Base-by-base conservation (phyloP, 148 eudicot genomes). In the Amaranthus palmeri region DNA sequence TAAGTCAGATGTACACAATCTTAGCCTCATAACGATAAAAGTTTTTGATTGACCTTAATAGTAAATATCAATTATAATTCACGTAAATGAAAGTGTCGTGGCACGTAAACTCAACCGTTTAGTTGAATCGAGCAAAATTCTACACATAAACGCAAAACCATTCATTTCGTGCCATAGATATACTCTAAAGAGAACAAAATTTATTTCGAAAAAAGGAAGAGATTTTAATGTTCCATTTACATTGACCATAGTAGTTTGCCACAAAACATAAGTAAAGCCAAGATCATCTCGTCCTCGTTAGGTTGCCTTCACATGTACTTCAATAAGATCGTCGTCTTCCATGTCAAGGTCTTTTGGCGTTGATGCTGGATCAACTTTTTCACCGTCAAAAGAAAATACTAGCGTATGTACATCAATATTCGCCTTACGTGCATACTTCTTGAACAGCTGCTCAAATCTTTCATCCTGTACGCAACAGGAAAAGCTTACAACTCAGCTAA, bases 321-420 rank as follows among this genome's bases (percentile, higher is more conserved):
- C 98, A 67, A 93, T 81, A n/a, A 83, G 83, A 85, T 93, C 98
- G 8, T 89, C 85, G 3, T 93, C 98, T 72, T 93, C 98, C 96
- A 93, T 88, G 52, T 72, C 98, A 58, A 93, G 92, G 72, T 80
- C 68, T 10, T 62, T 70, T 45, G 98, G 98, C 4, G 96, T 90
- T 67, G 85, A 74, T 15, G 80, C 57, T n/a, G 93, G 89, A 67
- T 76, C 67, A 11, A 93, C 71, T 87, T 87, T 93, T 53, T 93
- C 96, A 9, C 98, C 98, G 60, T 93, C 98, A 55, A 93, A 93
- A 80, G 71, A 67, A 67, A 93, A 93, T 8, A 76, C 90, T 44
- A 93, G 79, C 14, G 47, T 83, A 54, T 81, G 76, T 56, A 83
- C 46, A 48, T 85, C 84, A 71, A 83, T 76, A 62, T 93, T 90